phyloP scores from a whole-genome alignment of 352 stramenopile species.

The Phytopythium vexans region DNA sequence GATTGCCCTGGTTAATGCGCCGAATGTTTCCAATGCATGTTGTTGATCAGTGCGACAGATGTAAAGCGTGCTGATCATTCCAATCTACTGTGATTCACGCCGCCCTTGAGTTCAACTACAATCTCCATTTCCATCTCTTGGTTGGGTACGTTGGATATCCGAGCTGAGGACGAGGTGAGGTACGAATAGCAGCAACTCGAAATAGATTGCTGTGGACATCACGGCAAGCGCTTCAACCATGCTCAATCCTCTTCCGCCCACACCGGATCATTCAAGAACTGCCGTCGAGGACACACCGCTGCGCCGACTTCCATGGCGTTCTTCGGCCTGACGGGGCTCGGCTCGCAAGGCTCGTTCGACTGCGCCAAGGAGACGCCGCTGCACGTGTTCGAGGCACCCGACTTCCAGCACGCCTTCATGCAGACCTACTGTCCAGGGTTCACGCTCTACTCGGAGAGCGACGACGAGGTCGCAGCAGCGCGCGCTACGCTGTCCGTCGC shows the following conservation, averaged over 20 bases:
- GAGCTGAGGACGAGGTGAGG: not conserved
- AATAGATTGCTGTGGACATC: not conserved
- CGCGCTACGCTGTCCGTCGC: conserved; percentile 21
- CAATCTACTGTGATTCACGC: no score
- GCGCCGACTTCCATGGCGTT: conserved; percentile 38
- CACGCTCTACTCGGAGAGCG: conserved; percentile 48
- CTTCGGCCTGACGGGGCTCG: conserved; percentile 59
- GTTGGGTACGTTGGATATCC: no score
- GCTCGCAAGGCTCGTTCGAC: conserved; percentile 60
- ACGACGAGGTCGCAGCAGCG: conserved; percentile 40
- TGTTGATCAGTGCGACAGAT: no score
- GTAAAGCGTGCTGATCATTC: no score
- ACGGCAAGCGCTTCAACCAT: no score
- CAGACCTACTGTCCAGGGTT: conserved; percentile 44
- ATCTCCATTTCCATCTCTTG: no score
- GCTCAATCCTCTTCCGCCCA: not conserved
- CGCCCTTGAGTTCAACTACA: no score
- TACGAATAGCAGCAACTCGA: not conserved
- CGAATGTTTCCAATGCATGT: no score
- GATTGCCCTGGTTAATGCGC: no score
- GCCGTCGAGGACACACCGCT: no score
- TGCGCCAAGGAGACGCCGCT: conserved; percentile 48
- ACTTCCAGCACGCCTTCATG: conserved; percentile 68
- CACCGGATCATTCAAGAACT: not conserved
- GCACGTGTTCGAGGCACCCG: conserved; percentile 42